These are phyloP conservation scores for Hyphopichia homilentoma DNA, from an alignment of 805 yeast species.

Conservation along the genomic window DNA sequence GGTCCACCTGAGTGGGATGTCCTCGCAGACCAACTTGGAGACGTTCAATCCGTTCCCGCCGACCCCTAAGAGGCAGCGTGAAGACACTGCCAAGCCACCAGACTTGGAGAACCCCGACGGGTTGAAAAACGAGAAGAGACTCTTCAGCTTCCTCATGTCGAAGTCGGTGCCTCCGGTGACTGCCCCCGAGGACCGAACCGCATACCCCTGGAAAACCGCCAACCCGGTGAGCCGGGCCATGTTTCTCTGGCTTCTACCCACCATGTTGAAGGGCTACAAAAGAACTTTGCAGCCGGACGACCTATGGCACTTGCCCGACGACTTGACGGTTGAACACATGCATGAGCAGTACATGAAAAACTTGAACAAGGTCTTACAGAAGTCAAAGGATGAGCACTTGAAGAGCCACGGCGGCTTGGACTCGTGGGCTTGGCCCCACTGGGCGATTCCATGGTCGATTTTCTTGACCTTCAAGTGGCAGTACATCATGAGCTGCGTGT, in stretches of 20 bases:
- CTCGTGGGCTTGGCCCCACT: conserved; percentile 35
- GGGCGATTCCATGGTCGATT: conserved; percentile 40
- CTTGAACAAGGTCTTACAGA: conserved; percentile 18
- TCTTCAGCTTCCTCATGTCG: conserved; percentile 48
- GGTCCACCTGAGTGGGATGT: too few species aligned
- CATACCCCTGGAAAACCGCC: conserved; percentile 42
- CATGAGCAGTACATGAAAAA: conserved; percentile 23
- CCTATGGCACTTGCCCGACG: conserved; percentile 32
- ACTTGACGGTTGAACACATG: conserved; percentile 34
- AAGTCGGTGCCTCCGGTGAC: conserved; percentile 51
- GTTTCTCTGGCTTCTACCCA: conserved; percentile 39
- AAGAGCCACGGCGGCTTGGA: conserved; percentile 9
- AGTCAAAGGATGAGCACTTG: conserved; percentile 16
- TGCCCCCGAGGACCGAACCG: conserved; percentile 44
- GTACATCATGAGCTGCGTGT: conserved; percentile 37
- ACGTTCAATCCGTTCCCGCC: neutral
- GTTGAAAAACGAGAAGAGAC: conserved; percentile 45
- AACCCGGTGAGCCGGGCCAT: conserved; percentile 39
- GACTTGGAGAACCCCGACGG: conserved; percentile 20
- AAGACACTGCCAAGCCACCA: too few species aligned
- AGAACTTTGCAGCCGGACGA: conserved; percentile 36
- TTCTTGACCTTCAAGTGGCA: conserved; percentile 48
- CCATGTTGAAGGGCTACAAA: conserved; percentile 37
- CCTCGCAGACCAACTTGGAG: too few species aligned
- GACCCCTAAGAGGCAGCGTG: too few species aligned